phyloP scores from a whole-genome alignment of 2,329 filamentous ascomycete species.

The Paraphoma sp. region DNA sequence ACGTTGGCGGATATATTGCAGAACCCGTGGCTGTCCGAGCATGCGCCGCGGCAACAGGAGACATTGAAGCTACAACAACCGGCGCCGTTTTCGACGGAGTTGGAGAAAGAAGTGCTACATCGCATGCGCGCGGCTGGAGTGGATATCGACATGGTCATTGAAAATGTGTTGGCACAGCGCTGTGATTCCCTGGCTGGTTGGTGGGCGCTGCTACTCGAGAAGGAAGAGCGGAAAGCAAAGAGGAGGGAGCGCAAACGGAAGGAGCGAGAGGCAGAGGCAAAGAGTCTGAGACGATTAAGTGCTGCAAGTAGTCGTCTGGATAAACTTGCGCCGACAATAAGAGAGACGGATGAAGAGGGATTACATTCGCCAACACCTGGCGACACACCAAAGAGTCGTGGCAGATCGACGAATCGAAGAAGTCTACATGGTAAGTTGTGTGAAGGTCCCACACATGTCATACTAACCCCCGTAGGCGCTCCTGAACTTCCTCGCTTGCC shows the following conservation, averaged over 20 bases:
- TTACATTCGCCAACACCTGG: constrained; percentile 55
- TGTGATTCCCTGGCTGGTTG: constrained; percentile 92
- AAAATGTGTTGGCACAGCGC: constrained; percentile 87
- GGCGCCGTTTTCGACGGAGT: constrained; percentile 79
- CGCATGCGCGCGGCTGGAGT: constrained; percentile 94
- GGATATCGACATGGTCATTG: constrained; percentile 91
- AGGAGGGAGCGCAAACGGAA: constrained; percentile 82
- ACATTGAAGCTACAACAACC: constrained; percentile 84
- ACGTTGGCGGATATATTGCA: constrained; percentile 83
- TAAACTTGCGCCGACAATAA: constrained; percentile 76
- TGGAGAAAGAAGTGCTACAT: constrained; percentile 91
- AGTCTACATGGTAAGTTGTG: constrained; percentile 52
- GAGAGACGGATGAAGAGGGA: constrained; percentile 81
- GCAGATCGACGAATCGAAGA: constrained; percentile 76
- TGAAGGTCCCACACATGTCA: background rate
- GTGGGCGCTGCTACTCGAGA: constrained; percentile 95
- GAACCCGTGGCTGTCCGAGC: constrained; percentile 85
- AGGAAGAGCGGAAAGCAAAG: constrained; percentile 86
- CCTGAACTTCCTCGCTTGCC: constrained; percentile 80
- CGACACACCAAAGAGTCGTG: constrained; percentile 71
- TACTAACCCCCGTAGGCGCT: constrained; percentile 52
- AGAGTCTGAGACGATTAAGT: constrained; percentile 81
- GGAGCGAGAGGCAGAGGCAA: constrained; percentile 82
- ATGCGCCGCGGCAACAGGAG: constrained; percentile 85
- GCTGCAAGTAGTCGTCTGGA: constrained; percentile 88